Conservation (phyloP, 129 eudicot genomes). For the Saussurea involucrata region DNA sequence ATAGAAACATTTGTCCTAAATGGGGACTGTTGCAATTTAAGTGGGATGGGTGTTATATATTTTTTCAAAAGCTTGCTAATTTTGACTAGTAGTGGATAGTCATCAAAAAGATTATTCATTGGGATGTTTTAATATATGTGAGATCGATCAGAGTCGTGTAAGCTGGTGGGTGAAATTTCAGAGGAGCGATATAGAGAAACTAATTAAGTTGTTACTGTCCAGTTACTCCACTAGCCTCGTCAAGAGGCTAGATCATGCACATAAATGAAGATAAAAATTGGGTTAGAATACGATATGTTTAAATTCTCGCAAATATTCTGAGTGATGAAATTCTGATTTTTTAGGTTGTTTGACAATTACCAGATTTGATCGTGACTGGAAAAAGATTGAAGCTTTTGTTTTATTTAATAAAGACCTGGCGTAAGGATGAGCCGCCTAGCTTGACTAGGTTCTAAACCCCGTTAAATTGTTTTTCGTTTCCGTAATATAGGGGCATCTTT, state of each 20-base stretch:
- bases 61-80: background rate
- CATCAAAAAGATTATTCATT: background rate
- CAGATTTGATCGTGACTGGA: constrained; percentile 99
- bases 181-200: background rate
- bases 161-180: background rate
- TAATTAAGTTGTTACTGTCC: background rate
- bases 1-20: background rate
- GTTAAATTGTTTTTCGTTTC: no score
- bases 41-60: background rate
- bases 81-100: no score
- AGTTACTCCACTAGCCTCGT: background rate
- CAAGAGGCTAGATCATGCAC: background rate
- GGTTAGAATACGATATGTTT: background rate
- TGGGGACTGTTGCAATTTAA: background rate
- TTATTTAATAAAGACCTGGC: no score
- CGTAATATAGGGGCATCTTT: no score
- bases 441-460: no score
- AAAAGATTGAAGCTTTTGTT: constrained; percentile 90
- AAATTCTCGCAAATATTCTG: background rate
- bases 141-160: background rate
- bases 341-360: background rate
- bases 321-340: background rate
- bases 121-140: background rate
- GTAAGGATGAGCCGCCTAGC: no score
- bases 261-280: background rate